A percentile compares a stretch with the other conserved stretches of the same genome.
Evolutionary conservation across 225 moss, liverwort and hornwort species (phyloP).

Genomic region (Thuidium tamariscinum): DNA sequence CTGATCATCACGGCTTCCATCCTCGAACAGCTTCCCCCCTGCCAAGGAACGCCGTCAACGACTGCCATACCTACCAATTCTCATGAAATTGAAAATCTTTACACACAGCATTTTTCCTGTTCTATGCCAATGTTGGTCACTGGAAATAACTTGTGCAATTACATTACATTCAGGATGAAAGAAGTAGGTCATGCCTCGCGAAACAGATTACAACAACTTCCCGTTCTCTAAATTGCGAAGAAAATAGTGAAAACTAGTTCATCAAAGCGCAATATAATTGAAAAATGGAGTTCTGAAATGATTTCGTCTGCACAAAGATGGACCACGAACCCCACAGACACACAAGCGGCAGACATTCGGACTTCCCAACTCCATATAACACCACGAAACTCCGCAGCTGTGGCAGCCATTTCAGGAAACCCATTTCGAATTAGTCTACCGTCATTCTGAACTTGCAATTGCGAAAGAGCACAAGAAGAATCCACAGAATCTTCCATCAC

Average conservation of each 20-base stretch:
- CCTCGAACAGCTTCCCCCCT: neutral
- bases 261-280: neutral
- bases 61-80: neutral
- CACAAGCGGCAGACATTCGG: neutral
- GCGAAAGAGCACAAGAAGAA: neutral
- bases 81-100: neutral
- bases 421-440: neutral
- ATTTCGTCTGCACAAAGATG: neutral
- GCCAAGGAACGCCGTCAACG: slow-evolving; percentile 1
- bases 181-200: neutral
- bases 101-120: neutral
- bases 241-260: neutral
- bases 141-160: neutral
- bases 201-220: neutral
- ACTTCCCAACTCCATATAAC: neutral
- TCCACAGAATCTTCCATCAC: neutral
- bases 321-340: neutral
- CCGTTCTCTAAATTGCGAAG: neutral
- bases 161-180: neutral
- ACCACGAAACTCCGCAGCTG: neutral
- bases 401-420: neutral
- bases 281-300: neutral
- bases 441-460: neutral
- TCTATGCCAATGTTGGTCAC: neutral
- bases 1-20: slow-evolving; percentile 1